Evolutionary conservation across 305 asterid genomes (phyloP).

Genomic region (Salvia sclarea): DNA sequence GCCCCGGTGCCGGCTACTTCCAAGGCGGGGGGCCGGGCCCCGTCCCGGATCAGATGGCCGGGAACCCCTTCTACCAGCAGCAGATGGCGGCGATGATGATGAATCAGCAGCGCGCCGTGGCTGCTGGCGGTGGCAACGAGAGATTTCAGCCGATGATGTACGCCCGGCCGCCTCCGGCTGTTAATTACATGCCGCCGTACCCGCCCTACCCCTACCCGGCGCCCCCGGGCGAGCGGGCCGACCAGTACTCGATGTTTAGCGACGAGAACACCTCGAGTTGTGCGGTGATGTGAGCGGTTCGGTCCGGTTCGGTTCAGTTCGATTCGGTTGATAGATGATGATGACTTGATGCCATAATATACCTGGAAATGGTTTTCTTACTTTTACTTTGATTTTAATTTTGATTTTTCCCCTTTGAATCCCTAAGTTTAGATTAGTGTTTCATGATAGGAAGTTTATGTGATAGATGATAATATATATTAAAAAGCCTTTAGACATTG

Average conservation of each 20-base stretch:
- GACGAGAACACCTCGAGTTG: constrained; percentile 82
- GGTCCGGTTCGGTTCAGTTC: constrained; percentile 25
- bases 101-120: constrained; percentile 51
- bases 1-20: constrained; percentile 19
- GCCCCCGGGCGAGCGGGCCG: constrained; percentile 61
- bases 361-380: constrained; percentile 45
- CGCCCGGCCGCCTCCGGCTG: constrained; percentile 61
- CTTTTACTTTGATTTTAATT: constrained; percentile 37
- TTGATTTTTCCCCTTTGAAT: constrained; percentile 25
- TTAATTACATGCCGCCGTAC: constrained; percentile 67
- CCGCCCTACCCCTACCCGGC: constrained; percentile 55
- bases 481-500: constrained; percentile 43
- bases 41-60: constrained; percentile 39
- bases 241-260: constrained; percentile 60
- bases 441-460: constrained; percentile 40
- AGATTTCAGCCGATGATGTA: constrained; percentile 79
- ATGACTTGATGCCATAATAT: constrained; percentile 42
- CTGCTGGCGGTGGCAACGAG: constrained; percentile 45
- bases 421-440: constrained; percentile 51
- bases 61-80: constrained; percentile 52
- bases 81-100: constrained; percentile 68
- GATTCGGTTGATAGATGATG: constrained; percentile 31
- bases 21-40: constrained; percentile 19
- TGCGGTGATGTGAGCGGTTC: constrained; percentile 60
- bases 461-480: constrained; percentile 50